Evolutionary conservation across 441 rosid species (phyloP), one percentile per base, ranked within the genome.

Genomic region (Adansonia grandidieri): DNA sequence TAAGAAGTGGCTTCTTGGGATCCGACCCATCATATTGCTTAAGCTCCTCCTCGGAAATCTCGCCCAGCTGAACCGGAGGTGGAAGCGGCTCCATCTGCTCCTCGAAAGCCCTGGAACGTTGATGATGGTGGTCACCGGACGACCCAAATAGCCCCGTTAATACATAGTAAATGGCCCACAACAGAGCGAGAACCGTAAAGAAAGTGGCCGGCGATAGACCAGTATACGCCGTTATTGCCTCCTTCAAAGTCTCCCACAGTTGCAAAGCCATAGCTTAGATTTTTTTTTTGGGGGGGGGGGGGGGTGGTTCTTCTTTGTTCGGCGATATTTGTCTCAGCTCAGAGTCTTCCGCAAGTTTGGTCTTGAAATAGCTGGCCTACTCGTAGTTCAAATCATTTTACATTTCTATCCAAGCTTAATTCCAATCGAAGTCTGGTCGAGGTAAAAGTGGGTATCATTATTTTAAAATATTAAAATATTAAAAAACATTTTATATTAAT

Each of bases 151-250:
- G 77, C 47, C 91, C 91, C 17, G 97, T 88, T 6, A 92, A 56
- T 37, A 91, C 87, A 45, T 96, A 85, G 91, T 93, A 96, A 22
- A 89, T 68, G 67, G 95, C 97, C 81, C 88, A 80, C 6, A 84
- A 86, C 51, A 96, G 81, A 70, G 96, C 97, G 3, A 93, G 75
- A 22, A 87, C 80, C 2, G 97, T 93, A 81, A 94, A 94, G 85
- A 96, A 94, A 28, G 91, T 79, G 0, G 93, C 85, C 11, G 99
- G 98, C 50, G 98, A 90, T 37, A 96, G 89, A 47, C 99, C 99
- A 0, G 99, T 91, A 90, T 96, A 96, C 32, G 84, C 89, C 63
- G 88, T 84, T 54, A 96, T 93, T 14, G 97, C 93, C 73, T 91
- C 96, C 86, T 91, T 91, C 4, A 94, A 80, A 71, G 97, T 87